A percentile compares a stretch with the other conserved stretches of the same genome.
phyloP scores from a whole-genome alignment of 164 flowering plant genomes.

The Nymphaea colorata region DNA sequence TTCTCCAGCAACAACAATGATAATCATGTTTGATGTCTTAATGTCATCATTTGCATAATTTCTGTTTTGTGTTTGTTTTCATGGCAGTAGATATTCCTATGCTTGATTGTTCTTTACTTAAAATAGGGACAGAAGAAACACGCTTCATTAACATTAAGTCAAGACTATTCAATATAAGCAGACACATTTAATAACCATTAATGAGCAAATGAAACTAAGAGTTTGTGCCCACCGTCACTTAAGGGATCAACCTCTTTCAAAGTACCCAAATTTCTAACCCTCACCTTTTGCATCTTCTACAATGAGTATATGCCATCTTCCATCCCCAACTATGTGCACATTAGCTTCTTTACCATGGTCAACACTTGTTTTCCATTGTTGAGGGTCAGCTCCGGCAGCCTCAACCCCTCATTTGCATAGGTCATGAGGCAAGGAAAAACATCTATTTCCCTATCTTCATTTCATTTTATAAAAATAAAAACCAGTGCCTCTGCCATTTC shows the following conservation, averaged over 20 bases:
- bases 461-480: too few relatives aligned
- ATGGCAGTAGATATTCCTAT: not conserved
- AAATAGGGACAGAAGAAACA: not conserved
- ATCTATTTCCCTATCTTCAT: too few relatives aligned
- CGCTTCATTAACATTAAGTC: conserved; percentile 2
- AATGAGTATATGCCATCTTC: conserved; percentile 77
- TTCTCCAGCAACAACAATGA: conserved; percentile 21
- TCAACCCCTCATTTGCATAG: too few relatives aligned
- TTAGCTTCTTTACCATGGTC: conserved; percentile 28
- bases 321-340: conserved; percentile 60
- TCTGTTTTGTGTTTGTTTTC: conserved; percentile 24
- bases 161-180: conserved; percentile 32
- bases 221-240: conserved; percentile 18
- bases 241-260: conserved; percentile 6
- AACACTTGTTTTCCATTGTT: too few relatives aligned
- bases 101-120: conserved; percentile 7
- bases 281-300: conserved; percentile 34
- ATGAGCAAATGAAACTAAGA: conserved; percentile 60
- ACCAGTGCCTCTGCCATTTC: too few relatives aligned
- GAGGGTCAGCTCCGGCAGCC: too few relatives aligned
- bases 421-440: too few relatives aligned
- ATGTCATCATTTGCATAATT: conserved; percentile 19
- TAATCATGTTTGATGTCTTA: conserved; percentile 19
- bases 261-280: conserved; percentile 20
- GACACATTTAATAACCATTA: conserved; percentile 66